These are phyloP conservation scores for Dendrobium chrysotoxum DNA, from an alignment of 106 monocot species.

Conservation along the genomic window DNA sequence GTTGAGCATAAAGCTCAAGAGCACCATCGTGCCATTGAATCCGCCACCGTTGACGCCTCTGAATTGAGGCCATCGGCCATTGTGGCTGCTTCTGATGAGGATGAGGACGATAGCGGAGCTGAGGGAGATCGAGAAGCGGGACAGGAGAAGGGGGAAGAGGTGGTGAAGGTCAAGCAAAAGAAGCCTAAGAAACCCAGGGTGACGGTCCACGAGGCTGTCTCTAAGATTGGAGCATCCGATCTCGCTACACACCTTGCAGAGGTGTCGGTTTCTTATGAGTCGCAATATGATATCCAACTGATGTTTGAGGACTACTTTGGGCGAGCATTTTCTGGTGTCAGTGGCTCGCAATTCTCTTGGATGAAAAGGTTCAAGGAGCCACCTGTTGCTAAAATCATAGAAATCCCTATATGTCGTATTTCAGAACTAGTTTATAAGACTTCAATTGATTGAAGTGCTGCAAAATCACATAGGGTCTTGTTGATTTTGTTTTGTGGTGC, in stretches of 20 bases:
- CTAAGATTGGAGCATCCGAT: conserved; percentile 57
- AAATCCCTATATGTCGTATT: conserved; percentile 68
- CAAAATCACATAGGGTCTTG: conserved; percentile 55
- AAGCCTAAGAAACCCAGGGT: conserved; percentile 89
- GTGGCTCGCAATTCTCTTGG: conserved; percentile 78
- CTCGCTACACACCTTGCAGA: conserved; percentile 67
- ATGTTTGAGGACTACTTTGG: conserved; percentile 97
- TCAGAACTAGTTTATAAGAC: conserved; percentile 62
- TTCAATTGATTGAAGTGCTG: conserved; percentile 64
- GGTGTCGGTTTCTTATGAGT: conserved; percentile 73
- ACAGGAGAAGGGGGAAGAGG: conserved; percentile 23
- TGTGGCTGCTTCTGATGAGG: conserved; percentile 28
- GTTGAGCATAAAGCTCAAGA: conserved; percentile 71
- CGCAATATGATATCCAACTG: conserved; percentile 76
- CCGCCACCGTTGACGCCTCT: conserved; percentile 15
- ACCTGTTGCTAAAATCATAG: conserved; percentile 63
- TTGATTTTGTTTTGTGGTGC: conserved; percentile 70
- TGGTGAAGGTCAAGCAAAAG: conserved; percentile 54
- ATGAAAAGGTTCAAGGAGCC: conserved; percentile 82
- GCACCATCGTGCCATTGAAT: conserved; percentile 53
- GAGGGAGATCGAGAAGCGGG: conserved; percentile 12
- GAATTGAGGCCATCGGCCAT: conserved; percentile 9
- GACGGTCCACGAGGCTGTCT: conserved; percentile 85
- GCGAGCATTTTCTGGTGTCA: conserved; percentile 52
- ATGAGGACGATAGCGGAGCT: conserved; percentile 30